Base-by-base conservation (phyloP, 805 yeast genomes). In the Scheffersomyces stipitis region DNA sequence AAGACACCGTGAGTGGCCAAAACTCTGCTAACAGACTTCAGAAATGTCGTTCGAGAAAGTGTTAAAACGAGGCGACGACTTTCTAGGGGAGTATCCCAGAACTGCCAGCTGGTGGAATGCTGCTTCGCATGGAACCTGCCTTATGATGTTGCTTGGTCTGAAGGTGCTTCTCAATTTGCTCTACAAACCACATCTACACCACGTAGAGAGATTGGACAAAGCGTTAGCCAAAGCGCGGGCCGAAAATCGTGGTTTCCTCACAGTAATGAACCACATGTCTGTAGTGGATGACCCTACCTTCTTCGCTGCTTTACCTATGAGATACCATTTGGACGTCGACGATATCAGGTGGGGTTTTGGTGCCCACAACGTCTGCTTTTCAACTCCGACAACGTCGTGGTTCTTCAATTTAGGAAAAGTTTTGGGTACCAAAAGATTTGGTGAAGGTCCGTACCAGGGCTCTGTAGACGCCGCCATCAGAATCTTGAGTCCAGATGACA, bases 241-340 rank as follows among this genome's bases (percentile, higher is more conserved):
- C 1, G 91, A 89, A 49, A 78, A 83, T 41, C 65, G 97, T 30
- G 84, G 93, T 0, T 58, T 91, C 1, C 48, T 91, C 43, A 91
- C 98, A 0, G 75, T 87, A 12, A 87, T 88, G 96, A 90, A 90
- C 58, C 96, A 89, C 54, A 86, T 87, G 93, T 83, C 90, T 3
- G 85, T 76, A 22, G 85, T 88, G 16, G 99, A 91, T 57, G 99
- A 91, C 54, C 99, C 99, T 0, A 73, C 86, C 24, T 65, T 87
- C 30, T 91, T 95, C 86, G 96, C 95, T 0, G 76, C 84, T 24
- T 68, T 90, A 40, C 96, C 97, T 0, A 73, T 81, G 76, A 70
- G 78, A 26, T 77, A 76, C 48, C 84, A 78, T 48, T 60, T 66
- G 10, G 76, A 79, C 38, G 64, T 85, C 13, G 84, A 80, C 44